Percentiles rank a stretch among this genome's conserved stretches.
These are phyloP conservation scores for Hyphodiscus hymeniophilus DNA, from an alignment of 495 filamentous ascomycete genomes.

Conservation along the genomic window DNA sequence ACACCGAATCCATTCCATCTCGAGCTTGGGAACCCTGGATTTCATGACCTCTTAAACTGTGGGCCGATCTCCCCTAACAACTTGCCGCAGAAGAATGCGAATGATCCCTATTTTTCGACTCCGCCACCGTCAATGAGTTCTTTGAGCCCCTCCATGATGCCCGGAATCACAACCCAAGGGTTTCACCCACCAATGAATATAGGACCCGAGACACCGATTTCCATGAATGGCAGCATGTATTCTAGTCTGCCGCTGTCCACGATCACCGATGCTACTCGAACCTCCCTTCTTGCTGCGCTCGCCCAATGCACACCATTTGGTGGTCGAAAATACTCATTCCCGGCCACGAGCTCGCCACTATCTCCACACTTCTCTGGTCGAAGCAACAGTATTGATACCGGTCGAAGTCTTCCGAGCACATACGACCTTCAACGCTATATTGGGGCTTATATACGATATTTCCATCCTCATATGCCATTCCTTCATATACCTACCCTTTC, in stretches of 20 bases:
- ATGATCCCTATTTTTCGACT: slow-evolving; percentile 50
- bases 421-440: slow-evolving; percentile 89
- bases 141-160: slow-evolving; percentile 41
- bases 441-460: slow-evolving; percentile 84
- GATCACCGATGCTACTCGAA: slow-evolving; percentile 90
- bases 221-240: slow-evolving; percentile 54
- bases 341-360: slow-evolving; percentile 56
- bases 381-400: slow-evolving; percentile 41
- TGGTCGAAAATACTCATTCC: slow-evolving; percentile 70
- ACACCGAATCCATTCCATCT: slow-evolving; percentile 54
- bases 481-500: slow-evolving; percentile 87
- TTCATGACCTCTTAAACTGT: slow-evolving; percentile 51
- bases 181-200: slow-evolving; percentile 53
- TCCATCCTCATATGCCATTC: slow-evolving; percentile 92
- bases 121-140: slow-evolving; percentile 63
- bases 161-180: slow-evolving; percentile 43
- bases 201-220: slow-evolving; percentile 60
- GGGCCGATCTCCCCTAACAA: slow-evolving; percentile 56
- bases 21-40: slow-evolving; percentile 45
- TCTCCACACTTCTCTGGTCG: slow-evolving; percentile 44
- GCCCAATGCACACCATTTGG: slow-evolving; percentile 68
- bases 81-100: slow-evolving; percentile 40
- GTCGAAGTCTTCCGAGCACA: slow-evolving; percentile 65
- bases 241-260: slow-evolving; percentile 50
- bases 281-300: slow-evolving; percentile 74